Evolutionary conservation across 2,329 filamentous ascomycete species (phyloP).

Genomic region (Hypoxylon sp.): DNA sequence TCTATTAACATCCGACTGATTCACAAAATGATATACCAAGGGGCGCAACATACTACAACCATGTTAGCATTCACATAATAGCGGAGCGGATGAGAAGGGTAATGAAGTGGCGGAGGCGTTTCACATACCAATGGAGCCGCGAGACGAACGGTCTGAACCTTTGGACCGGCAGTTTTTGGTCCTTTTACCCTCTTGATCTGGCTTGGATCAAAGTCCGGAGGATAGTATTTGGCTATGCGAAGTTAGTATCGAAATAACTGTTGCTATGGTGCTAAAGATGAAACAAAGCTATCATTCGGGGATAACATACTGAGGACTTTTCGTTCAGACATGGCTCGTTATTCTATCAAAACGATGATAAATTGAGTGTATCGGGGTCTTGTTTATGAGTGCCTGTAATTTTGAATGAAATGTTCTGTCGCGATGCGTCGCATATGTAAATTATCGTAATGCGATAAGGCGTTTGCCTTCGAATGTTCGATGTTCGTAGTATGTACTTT

Average conservation of each 20-base stretch:
- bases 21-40: neutral
- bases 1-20: constrained; percentile 13
- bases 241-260: constrained; percentile 41
- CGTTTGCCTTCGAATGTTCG: neutral
- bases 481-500: too few relatives aligned
- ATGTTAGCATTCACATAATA: constrained; percentile 49
- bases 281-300: constrained; percentile 12
- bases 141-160: constrained; percentile 87
- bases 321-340: constrained; percentile 60
- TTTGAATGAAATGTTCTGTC: constrained; percentile 12
- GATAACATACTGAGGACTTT: constrained; percentile 57
- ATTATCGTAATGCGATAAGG: constrained; percentile 23
- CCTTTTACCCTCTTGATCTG: constrained; percentile 79
- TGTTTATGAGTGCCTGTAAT: neutral
- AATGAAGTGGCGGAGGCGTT: constrained; percentile 54
- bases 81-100: constrained; percentile 49
- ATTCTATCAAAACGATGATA: constrained; percentile 2
- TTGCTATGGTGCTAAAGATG: neutral
- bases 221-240: constrained; percentile 67
- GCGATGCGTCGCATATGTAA: constrained; percentile 25
- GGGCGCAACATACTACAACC: constrained; percentile 23
- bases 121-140: constrained; percentile 84
- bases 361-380: neutral
- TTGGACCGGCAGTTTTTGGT: constrained; percentile 81
- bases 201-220: constrained; percentile 90